Conservation (phyloP, 805 yeast genomes). For the Pichia scutulata region DNA sequence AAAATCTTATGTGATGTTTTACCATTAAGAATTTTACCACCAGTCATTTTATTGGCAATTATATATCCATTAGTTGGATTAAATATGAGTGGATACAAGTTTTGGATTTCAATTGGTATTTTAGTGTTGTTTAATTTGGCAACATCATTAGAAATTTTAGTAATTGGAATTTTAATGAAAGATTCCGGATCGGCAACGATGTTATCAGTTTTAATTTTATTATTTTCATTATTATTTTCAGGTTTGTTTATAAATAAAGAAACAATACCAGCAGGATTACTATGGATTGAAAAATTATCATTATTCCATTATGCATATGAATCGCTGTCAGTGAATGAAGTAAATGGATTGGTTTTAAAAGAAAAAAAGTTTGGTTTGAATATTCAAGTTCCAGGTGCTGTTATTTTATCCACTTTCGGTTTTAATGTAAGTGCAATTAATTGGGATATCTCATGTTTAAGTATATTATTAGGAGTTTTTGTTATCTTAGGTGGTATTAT, state of each 20-base stretch:
- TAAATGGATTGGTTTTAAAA: constrained; percentile 69
- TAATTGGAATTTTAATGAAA: constrained; percentile 79
- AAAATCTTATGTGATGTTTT: constrained; percentile 85
- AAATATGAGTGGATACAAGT: constrained; percentile 67
- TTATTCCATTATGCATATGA: constrained; percentile 96
- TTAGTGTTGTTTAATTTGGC: constrained; percentile 81
- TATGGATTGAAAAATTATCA: constrained; percentile 75
- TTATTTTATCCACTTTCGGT: constrained; percentile 91
- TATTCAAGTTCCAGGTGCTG: constrained; percentile 97
- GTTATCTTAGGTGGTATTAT: constrained; percentile 65
- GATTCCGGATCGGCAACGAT: constrained; percentile 92
- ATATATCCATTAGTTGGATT: constrained; percentile 88
- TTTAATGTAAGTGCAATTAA: constrained; percentile 73
- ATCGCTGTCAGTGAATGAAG: constrained; percentile 87
- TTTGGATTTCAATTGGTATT: constrained; percentile 59
- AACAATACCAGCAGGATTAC: constrained; percentile 38
- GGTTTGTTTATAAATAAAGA: constrained; percentile 89
- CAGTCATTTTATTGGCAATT: constrained; percentile 68
- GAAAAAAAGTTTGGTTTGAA: constrained; percentile 90
- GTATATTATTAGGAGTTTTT: constrained; percentile 50
- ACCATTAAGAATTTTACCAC: constrained; percentile 93
- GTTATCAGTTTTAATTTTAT: constrained; percentile 72
- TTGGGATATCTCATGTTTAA: constrained; percentile 56
- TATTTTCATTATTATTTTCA: constrained; percentile 85
- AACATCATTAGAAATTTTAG: constrained; percentile 73